Percentiles rank a stretch among this genome's conserved stretches.
Conservation (phyloP, 176 grass and related monocot genomes). For the Carex scoparia region DNA sequence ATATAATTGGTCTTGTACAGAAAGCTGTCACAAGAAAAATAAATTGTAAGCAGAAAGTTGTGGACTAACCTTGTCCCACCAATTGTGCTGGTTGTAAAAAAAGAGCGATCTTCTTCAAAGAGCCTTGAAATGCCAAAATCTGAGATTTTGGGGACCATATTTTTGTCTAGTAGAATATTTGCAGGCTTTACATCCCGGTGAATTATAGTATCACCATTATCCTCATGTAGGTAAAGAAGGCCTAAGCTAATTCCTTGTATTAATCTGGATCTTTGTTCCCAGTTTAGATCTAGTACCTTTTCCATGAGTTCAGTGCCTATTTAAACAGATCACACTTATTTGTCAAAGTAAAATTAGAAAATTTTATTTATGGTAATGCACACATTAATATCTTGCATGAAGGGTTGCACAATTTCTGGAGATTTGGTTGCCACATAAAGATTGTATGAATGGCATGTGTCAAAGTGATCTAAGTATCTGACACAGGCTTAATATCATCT, state of each 20-base stretch:
- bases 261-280: background rate
- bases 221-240: constrained; percentile 16
- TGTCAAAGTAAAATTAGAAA: background rate
- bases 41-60: background rate
- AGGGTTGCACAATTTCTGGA: background rate
- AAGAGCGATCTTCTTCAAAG: too few species aligned
- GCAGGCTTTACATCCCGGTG: constrained; percentile 8
- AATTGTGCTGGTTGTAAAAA: background rate
- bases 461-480: background rate
- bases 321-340: background rate
- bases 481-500: background rate
- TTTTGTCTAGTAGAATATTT: constrained; percentile 13
- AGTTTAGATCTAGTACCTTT: background rate
- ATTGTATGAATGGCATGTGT: background rate
- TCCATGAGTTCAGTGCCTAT: background rate
- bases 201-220: constrained; percentile 7
- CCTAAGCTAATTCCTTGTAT: constrained; percentile 1
- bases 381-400: background rate
- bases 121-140: background rate
- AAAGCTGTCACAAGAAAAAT: too few species aligned
- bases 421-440: background rate
- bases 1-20: too few species aligned
- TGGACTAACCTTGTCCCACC: background rate
- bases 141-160: constrained; percentile 13
- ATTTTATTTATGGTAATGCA: background rate